These are phyloP conservation scores for Diplodia scrobiculata DNA, from an alignment of 2,329 filamentous ascomycete genomes.

Conservation along the genomic window DNA sequence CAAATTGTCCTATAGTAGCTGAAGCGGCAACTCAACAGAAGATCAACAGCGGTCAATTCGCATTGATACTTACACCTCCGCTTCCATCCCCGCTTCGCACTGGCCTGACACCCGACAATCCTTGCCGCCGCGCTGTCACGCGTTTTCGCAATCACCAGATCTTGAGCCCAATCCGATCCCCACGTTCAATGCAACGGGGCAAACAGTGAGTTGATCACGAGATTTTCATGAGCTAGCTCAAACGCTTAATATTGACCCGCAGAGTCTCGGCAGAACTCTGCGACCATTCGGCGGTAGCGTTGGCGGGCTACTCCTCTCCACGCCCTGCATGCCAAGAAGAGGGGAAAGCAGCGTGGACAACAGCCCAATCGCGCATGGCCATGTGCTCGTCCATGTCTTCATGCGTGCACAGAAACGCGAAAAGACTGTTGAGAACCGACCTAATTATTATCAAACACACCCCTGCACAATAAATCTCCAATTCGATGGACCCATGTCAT, in stretches of 20 bases:
- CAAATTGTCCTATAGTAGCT: neutral
- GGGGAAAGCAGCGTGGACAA: neutral
- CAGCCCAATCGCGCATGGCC: neutral
- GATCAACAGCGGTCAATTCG: constrained; percentile 9
- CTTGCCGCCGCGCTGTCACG: neutral
- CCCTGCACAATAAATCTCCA: neutral
- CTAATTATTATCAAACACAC: neutral
- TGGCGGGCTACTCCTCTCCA: neutral
- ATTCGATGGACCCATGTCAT: neutral
- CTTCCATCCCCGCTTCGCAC: constrained; percentile 3
- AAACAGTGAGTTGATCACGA: neutral
- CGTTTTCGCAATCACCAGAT: neutral
- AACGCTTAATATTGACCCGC: neutral
- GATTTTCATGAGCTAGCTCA: neutral
- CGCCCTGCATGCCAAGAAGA: constrained; percentile 11
- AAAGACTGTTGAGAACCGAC: neutral
- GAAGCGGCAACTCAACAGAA: neutral
- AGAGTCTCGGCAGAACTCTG: neutral
- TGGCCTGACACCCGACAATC: neutral
- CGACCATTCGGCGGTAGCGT: neutral
- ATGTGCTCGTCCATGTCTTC: neutral
- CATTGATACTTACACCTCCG: neutral
- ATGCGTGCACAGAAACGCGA: neutral
- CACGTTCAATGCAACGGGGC: neutral
- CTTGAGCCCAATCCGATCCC: neutral